Evolutionary conservation across 495 filamentous ascomycete species (phyloP), one percentile per base, ranked within the genome.

Genomic region (Annulohypoxylon nitens): DNA sequence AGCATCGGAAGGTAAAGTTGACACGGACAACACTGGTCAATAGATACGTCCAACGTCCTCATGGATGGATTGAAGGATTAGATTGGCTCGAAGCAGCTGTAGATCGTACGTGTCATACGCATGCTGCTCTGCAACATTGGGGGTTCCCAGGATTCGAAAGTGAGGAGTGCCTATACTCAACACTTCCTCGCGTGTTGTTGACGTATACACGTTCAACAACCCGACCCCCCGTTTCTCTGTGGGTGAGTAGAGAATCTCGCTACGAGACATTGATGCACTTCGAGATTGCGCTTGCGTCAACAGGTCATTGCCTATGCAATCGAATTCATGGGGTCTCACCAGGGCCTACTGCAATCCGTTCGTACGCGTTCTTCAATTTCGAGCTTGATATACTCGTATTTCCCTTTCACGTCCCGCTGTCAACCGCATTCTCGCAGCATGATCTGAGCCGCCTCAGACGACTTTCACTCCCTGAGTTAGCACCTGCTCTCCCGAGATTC

Each of bases 171-270:
- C 9, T 7, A 1, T 58, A 69, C 23, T 54, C 23, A 12, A 10
- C 3, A 8, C 39, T 39, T 11, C 41, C 30, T 12, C 5, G 20
- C 30, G 26, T 53, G 3, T 37, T 37, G 7, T 16, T 41, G 0
- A 53, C 41, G 33, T 3, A 8, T 26, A 66, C 64, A 14, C n/a
- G 55, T 2, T 37, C 45, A 14, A 60, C 14, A 25, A 25, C 3
- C 26, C 30, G 10, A 1, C 64, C 30, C 2, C 64, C 64, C 5
- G 11, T 25, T 7, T 61, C 57, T 43, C 18, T 69, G 2, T 61
- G 45, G 65, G 55, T 61, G 1, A 69, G 55, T 30, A 36, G 18
- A 20, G 65, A 69, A 47, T 69, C 65, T 43, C 65, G 65, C 18
- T 1, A 30, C 12, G 55, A 64, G 48, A 70, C 67, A 6, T 25